Percentiles rank a stretch among this genome's conserved stretches.
Evolutionary conservation across 2,329 filamentous ascomycete genomes (phyloP).

Genomic region (Hypoxylon rubiginosum): DNA sequence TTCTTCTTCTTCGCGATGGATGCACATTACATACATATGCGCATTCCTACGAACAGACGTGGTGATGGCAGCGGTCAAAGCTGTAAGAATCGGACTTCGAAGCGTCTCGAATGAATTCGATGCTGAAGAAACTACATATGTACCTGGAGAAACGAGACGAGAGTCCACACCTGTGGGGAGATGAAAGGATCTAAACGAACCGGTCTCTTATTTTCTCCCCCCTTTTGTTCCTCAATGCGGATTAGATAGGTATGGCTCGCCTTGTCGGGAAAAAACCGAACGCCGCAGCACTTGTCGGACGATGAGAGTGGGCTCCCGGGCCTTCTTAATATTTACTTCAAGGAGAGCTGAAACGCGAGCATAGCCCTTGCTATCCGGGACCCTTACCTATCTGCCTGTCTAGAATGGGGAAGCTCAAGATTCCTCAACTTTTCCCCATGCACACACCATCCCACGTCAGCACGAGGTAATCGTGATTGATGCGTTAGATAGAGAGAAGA

Average conservation of each 20-base stretch:
- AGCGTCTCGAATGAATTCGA: not conserved
- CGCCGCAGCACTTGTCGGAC: conserved; percentile 27
- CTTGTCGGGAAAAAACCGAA: conserved; percentile 12
- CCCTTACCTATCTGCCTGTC: conserved; percentile 6
- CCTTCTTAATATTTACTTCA: conserved; percentile 29
- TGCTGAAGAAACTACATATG: conserved; percentile 10
- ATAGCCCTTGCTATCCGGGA: conserved; percentile 29
- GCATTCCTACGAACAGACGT: conserved; percentile 24
- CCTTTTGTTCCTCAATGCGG: conserved; percentile 10
- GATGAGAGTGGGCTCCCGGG: conserved; percentile 30
- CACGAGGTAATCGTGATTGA: conserved; percentile 28
- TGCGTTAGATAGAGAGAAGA: conserved; percentile 27
- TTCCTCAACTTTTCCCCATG: too few relatives aligned
- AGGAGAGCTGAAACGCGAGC: conserved; percentile 35
- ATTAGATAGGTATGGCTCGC: conserved; percentile 14
- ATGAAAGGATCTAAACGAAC: conserved; percentile 32
- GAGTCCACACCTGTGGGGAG: conserved; percentile 11
- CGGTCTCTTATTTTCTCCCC: conserved; percentile 19
- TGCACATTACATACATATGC: conserved; percentile 15
- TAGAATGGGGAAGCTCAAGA: conserved; percentile 5
- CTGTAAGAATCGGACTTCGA: not conserved
- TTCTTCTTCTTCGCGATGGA: conserved; percentile 12
- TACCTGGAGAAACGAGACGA: too few relatives aligned
- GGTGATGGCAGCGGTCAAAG: conserved; percentile 7
- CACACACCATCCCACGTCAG: conserved; percentile 31